A percentile compares a stretch with the other conserved stretches of the same genome.
Conservation (phyloP, 148 eudicot species). For the Polygonum aviculare region DNA sequence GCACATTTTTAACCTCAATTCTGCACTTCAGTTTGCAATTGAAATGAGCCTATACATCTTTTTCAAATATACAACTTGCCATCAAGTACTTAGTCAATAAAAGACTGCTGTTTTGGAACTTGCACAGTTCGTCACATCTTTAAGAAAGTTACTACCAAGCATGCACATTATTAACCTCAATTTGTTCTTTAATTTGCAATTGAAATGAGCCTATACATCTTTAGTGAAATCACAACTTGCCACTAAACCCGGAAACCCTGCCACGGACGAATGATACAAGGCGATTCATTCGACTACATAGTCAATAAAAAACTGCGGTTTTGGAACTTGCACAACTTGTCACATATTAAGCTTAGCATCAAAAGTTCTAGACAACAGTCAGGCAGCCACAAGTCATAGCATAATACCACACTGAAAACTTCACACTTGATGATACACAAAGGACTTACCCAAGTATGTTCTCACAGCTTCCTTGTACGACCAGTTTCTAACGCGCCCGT, state of each 20-base stretch:
- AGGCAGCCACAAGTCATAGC: neutral
- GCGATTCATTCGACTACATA: neutral
- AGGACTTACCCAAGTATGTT: slow-evolving; percentile 19
- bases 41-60: neutral
- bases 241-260: neutral
- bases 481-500: slow-evolving; percentile 17
- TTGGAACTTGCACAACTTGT: neutral
- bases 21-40: neutral
- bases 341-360: neutral
- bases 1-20: neutral
- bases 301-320: neutral
- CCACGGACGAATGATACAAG: too few relatives aligned
- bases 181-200: neutral
- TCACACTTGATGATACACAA: neutral
- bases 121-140: too few relatives aligned
- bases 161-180: neutral
- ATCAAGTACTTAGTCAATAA: neutral
- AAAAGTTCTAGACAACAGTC: neutral
- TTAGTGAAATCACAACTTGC: neutral
- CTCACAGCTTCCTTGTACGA: slow-evolving; percentile 24
- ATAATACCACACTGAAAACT: neutral
- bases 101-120: neutral
- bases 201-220: neutral
- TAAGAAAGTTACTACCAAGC: neutral
- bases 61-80: neutral